phyloP scores from a whole-genome alignment of 2,329 filamentous ascomycete species.

The Cladophialophora bantiana region DNA sequence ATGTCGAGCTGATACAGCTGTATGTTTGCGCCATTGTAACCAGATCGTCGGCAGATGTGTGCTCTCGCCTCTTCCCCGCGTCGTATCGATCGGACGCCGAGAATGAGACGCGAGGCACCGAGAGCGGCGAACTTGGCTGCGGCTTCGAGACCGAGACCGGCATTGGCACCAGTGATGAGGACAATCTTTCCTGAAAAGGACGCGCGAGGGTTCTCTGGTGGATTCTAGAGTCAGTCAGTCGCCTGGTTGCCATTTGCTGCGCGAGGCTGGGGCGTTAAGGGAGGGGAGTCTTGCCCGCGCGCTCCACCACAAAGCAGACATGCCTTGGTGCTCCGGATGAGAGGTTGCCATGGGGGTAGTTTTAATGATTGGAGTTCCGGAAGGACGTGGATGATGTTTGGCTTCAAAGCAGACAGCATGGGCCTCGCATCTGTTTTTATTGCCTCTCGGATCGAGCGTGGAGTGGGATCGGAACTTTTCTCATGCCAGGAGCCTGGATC shows the following conservation, averaged over 20 bases:
- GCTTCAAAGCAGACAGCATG: not conserved
- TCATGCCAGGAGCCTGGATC: not conserved
- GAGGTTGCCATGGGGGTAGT: not conserved
- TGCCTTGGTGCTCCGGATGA: slow-evolving; percentile 13
- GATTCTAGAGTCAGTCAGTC: slow-evolving; percentile 19
- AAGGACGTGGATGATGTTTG: not conserved
- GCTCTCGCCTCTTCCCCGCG: slow-evolving; percentile 54
- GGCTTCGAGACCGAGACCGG: slow-evolving; percentile 56
- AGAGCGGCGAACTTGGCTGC: slow-evolving; percentile 51
- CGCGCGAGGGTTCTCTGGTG: slow-evolving; percentile 23
- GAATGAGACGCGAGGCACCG: slow-evolving; percentile 51
- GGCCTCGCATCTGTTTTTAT: slow-evolving; percentile 3
- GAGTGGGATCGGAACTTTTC: not conserved
- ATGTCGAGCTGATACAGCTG: slow-evolving; percentile 56
- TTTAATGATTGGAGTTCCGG: not conserved
- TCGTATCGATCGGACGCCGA: slow-evolving; percentile 51
- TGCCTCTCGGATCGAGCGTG: not conserved
- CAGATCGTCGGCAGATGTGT: slow-evolving; percentile 47
- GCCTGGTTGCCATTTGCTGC: not conserved
- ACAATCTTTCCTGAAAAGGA: slow-evolving; percentile 31
- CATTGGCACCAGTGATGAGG: slow-evolving; percentile 56
- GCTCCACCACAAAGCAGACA: slow-evolving; percentile 31
- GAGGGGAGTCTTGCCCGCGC: slow-evolving; percentile 7
- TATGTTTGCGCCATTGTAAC: slow-evolving; percentile 39
- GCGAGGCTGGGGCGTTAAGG: not conserved